Base-by-base conservation (phyloP, 1,139 yeast species). In the Blastobotrys raffinosifermentans region DNA sequence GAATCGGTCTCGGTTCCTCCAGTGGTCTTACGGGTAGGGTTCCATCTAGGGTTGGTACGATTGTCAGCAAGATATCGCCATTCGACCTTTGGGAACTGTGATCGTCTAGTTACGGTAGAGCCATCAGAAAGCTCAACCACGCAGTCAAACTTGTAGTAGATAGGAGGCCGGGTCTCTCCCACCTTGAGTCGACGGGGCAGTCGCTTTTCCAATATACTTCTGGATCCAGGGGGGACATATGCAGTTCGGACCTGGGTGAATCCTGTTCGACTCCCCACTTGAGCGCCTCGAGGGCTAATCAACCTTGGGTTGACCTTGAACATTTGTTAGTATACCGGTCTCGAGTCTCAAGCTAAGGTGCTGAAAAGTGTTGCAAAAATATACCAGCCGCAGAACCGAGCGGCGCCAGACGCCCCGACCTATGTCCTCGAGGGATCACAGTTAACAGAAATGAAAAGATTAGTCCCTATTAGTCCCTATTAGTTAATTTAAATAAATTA, bases 121-220 rank as follows among this genome's bases (percentile, higher is more conserved):
- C 98, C 98, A 58, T 91, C 97, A 50, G 94, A 81, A 41, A 89
- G 72, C 61, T 89, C 95, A 9, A 91, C 89, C 32, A 73, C 64
- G 27, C 93, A 83, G 47, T 89, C 89, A 57, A 91, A 91, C 57
- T 85, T 86, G 64, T 89, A 75, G 63, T 85, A 89, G 31, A 89
- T 82, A 29, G 96, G 87, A 2, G 97, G 96, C 63, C 96, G 75
- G 13, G 95, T 87, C 57, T 80, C 80, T 35, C 96, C 96, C 44
- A 75, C 66, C 47, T 66, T 44, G n/a, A 58, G 51, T 35, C 55
- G 54, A 32, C 60, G 49, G 17, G 43, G 39, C 14, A 51, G 45
- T 17, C 58, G 48, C 31, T 48, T 45, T 14, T 48, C 43, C 41
- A 54, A 37, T 20, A 51, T 45, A 25, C 53, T 48, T 32, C 46